These are phyloP conservation scores for Endoconidiophora laricicola DNA, from an alignment of 2,329 filamentous ascomycete species.

Conservation along the genomic window DNA sequence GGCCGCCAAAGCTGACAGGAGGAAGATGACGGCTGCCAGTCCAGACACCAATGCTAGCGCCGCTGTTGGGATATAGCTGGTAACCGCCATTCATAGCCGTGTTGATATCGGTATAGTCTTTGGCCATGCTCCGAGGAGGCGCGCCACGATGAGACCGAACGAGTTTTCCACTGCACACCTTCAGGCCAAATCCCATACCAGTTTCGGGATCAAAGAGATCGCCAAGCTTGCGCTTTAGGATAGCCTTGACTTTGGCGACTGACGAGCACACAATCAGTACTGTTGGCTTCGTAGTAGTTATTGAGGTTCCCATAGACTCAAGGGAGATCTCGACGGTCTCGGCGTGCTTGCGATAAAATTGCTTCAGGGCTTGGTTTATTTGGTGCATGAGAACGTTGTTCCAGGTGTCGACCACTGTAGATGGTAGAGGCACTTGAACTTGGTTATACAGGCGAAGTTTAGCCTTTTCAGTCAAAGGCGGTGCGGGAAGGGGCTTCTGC, in stretches of 20 bases:
- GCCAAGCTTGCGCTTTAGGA: constrained; percentile 51
- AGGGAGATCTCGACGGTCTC: constrained; percentile 68
- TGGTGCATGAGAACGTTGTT: constrained; percentile 54
- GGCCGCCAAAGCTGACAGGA: constrained; percentile 77
- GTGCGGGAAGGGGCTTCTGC: background rate
- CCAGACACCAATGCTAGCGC: constrained; percentile 86
- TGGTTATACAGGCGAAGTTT: constrained; percentile 45
- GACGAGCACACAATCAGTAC: constrained; percentile 65
- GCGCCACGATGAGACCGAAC: constrained; percentile 41
- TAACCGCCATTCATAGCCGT: constrained; percentile 52
- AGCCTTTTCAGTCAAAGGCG: constrained; percentile 1
- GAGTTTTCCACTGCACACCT: constrained; percentile 55
- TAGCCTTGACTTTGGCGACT: constrained; percentile 52
- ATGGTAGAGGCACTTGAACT: constrained; percentile 38
- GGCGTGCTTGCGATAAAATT: constrained; percentile 54
- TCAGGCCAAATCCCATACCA: constrained; percentile 39
- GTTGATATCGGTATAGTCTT: constrained; percentile 17
- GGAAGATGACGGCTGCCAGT: constrained; percentile 71
- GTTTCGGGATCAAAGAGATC: constrained; percentile 45
- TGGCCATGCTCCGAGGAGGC: constrained; percentile 14
- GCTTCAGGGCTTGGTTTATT: constrained; percentile 52
- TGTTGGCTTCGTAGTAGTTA: constrained; percentile 50
- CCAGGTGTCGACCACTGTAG: constrained; percentile 53
- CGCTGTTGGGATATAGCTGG: constrained; percentile 63
- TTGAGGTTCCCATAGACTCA: constrained; percentile 54